Base-by-base conservation (phyloP, 2,329 filamentous ascomycete species). In the Neofusicoccum sp. region DNA sequence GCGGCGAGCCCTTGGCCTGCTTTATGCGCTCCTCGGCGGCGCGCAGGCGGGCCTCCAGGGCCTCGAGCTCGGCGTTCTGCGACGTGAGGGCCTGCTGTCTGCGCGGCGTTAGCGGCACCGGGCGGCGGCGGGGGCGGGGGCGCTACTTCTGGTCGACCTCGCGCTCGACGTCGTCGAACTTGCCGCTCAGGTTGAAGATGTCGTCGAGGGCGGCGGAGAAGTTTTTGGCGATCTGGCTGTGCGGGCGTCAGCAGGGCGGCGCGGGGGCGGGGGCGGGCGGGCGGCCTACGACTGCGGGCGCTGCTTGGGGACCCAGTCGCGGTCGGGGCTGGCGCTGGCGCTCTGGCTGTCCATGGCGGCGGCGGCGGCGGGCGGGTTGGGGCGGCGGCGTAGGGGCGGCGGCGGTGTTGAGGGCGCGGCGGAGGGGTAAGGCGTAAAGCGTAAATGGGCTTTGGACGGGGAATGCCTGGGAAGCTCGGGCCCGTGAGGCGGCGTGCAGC, bases 161-260 rank as follows among this genome's bases (percentile, higher is more conserved):
- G 73, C 88, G 82, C 70, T 89, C 86, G 36, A 96, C 82, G 64
- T 89, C 84, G 70, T 88, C 85, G 62, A 95, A 75, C 67, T 88
- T 88, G 75, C 87, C 89, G 68, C 95, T 90, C 71, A 97, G 87
- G 70, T 89, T 89, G 80, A 97, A 97, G 68, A 96, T 89, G 73
- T 91, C 89, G 80, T 93, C 89, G 63, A 97, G 82, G 73, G 93
- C 90, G 45, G 86, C 82, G 62, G 91, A 93, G 78, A 97, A 96
- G 72, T 89, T 91, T 68, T 86, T 89, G 58, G 92, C 93, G 76
- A 96, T 87, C 63, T 90, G 95, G 65, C 93, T 96, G 76, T 30
- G 57, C 34, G 30, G 44, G 26, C 30, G 31, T 44, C 33, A 51
- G 53, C 26, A 47, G 28, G 30, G 26, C 48, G 47, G 63, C 61